These are phyloP conservation scores for Scortechinia acanthostroma DNA, from an alignment of 2,329 filamentous ascomycete species.

Conservation along the genomic window DNA sequence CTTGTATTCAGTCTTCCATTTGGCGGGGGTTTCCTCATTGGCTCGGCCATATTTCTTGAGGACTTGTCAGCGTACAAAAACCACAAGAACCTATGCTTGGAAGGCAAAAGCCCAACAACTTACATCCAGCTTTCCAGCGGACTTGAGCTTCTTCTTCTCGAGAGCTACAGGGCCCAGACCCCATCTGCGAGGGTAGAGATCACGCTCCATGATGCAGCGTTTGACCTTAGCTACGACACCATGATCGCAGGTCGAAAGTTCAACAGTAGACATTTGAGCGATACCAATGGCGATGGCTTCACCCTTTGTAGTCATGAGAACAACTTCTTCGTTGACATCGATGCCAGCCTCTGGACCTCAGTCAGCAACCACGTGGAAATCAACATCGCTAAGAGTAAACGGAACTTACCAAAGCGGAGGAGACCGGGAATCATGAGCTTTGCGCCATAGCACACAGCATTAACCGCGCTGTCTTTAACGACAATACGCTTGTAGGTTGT, in stretches of 20 bases:
- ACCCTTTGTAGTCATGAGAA: constrained; percentile 97
- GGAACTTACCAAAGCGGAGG: constrained; percentile 71
- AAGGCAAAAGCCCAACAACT: neutral
- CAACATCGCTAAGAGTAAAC: neutral
- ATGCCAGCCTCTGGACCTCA: constrained; percentile 67
- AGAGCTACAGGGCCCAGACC: constrained; percentile 85
- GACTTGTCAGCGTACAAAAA: neutral
- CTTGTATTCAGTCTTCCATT: constrained; percentile 89
- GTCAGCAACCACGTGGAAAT: neutral
- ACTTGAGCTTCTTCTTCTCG: constrained; percentile 99
- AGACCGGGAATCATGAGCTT: constrained; percentile 98
- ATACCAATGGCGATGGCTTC: constrained; percentile 96
- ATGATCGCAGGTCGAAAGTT: constrained; percentile 94
- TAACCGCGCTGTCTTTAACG: constrained; percentile 93
- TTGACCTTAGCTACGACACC: constrained; percentile 98
- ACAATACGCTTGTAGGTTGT: constrained; percentile 93
- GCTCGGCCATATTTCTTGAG: constrained; percentile 73
- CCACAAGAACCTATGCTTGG: neutral
- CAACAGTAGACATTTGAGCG: constrained; percentile 94
- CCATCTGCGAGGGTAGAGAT: constrained; percentile 94
- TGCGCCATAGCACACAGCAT: constrained; percentile 95
- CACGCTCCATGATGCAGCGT: constrained; percentile 98
- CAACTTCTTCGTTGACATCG: constrained; percentile 90
- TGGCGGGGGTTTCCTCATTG: constrained; percentile 86
- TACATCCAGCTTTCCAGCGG: constrained; percentile 83